Evolutionary conservation across 805 yeast species (phyloP).

Genomic region (Myxozyma kluyveri): DNA sequence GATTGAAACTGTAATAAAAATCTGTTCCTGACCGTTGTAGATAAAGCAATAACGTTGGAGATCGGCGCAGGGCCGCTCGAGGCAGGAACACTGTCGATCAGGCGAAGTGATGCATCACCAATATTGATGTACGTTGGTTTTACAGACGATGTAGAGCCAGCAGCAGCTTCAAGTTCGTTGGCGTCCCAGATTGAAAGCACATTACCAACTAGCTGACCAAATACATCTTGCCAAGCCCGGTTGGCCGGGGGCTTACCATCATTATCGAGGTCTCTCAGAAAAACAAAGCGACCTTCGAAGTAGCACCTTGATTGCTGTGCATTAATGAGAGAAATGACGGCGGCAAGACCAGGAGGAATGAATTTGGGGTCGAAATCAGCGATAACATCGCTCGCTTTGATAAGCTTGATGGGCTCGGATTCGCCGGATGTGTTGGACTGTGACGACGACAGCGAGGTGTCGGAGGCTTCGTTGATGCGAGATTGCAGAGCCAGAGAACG

Average conservation of each 20-base stretch:
- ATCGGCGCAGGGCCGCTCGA: slow-evolving; percentile 18
- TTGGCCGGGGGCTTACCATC: slow-evolving; percentile 81
- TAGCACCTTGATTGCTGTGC: slow-evolving; percentile 71
- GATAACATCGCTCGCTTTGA: slow-evolving; percentile 3
- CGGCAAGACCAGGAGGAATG: slow-evolving; percentile 64
- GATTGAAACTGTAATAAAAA: slow-evolving; percentile 75
- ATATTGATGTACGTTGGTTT: slow-evolving; percentile 82
- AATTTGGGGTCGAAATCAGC: slow-evolving; percentile 32
- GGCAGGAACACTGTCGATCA: slow-evolving; percentile 33
- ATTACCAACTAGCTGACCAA: slow-evolving; percentile 85
- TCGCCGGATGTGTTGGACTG: slow-evolving; percentile 3
- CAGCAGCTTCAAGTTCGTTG: slow-evolving; percentile 49
- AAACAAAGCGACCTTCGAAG: slow-evolving; percentile 51
- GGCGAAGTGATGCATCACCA: slow-evolving; percentile 79
- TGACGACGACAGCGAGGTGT: slow-evolving; percentile 3
- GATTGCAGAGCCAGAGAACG: slow-evolving; percentile 8
- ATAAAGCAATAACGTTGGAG: slow-evolving; percentile 61
- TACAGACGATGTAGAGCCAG: slow-evolving; percentile 48
- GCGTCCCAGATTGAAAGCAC: slow-evolving; percentile 89
- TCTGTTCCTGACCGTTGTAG: slow-evolving; percentile 89
- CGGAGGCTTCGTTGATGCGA: slow-evolving; percentile 6
- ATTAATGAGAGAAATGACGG: slow-evolving; percentile 65
- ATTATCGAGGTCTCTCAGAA: slow-evolving; percentile 45
- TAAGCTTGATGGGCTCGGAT: neutral
- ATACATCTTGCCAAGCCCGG: slow-evolving; percentile 87